Evolutionary conservation across 768 basidiomycete species (phyloP).

Genomic region (Macrolepiota albuminosa): DNA sequence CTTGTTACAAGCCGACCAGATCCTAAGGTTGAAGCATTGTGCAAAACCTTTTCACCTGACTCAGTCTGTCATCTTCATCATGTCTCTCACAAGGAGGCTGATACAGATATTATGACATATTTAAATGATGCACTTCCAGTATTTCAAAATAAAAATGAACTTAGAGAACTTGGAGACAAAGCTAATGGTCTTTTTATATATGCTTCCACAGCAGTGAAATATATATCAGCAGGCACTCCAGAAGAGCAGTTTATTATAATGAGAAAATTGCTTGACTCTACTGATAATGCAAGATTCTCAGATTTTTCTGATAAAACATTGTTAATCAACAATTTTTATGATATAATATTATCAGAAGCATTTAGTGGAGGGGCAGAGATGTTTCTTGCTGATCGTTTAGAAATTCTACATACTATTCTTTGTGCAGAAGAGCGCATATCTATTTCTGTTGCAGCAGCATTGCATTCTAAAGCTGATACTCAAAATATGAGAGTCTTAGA

Average conservation of each 20-base stretch:
- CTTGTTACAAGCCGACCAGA: constrained; percentile 18
- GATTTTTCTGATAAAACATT: not conserved
- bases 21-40: constrained; percentile 10
- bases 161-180: not conserved
- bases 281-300: not conserved
- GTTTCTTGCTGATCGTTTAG: too few relatives aligned
- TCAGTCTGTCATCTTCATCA: constrained; percentile 12
- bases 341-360: too few relatives aligned
- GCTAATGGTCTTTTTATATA: not conserved
- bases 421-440: constrained; percentile 7
- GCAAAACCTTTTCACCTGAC: constrained; percentile 12
- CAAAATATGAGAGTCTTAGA: not conserved
- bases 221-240: not conserved
- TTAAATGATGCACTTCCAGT: not conserved
- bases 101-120: not conserved
- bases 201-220: not conserved
- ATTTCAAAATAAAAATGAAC: not conserved
- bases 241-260: not conserved
- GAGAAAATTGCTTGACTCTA: not conserved
- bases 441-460: constrained; percentile 10
- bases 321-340: too few relatives aligned
- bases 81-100: not conserved
- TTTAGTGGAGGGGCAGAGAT: too few relatives aligned
- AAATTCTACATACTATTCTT: constrained; percentile 15
- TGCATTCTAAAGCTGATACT: not conserved